phyloP scores from a whole-genome alignment of 1,284 basidiomycete genomes.

The Sutorius eximius region DNA sequence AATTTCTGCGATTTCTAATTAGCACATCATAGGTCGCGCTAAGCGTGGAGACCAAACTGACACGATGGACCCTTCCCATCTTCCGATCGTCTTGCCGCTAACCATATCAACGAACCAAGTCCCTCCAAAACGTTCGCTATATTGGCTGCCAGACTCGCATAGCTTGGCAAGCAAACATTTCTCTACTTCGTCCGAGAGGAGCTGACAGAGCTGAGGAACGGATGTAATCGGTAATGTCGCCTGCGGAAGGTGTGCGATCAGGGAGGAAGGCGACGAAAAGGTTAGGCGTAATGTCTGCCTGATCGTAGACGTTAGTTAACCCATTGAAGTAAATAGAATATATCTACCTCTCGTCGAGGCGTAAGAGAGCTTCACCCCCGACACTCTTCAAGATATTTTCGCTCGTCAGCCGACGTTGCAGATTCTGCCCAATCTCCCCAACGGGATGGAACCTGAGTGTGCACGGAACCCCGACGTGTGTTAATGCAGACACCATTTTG shows the following conservation, averaged over 20 bases:
- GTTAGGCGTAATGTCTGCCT: constrained; percentile 75
- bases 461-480: constrained; percentile 54
- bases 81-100: constrained; percentile 64
- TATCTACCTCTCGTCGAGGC: constrained; percentile 61
- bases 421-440: constrained; percentile 61
- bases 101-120: constrained; percentile 76
- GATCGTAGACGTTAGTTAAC: constrained; percentile 2
- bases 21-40: constrained; percentile 5
- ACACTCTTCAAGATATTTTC: constrained; percentile 40
- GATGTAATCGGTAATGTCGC: constrained; percentile 70
- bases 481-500: constrained; percentile 49
- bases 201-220: constrained; percentile 68
- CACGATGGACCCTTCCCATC: constrained; percentile 77
- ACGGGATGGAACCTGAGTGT: constrained; percentile 60
- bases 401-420: constrained; percentile 37
- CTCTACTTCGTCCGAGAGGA: constrained; percentile 74
- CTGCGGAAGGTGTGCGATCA: constrained; percentile 73
- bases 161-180: constrained; percentile 63
- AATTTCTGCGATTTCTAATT: constrained; percentile 48
- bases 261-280: constrained; percentile 66
- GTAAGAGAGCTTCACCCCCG: constrained; percentile 67
- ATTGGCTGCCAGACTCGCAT: constrained; percentile 60
- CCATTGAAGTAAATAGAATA: background rate
- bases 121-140: constrained; percentile 55
- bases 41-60: constrained; percentile 40